Conservation (phyloP, 2,329 filamentous ascomycete genomes). For the Endothia cerciana region DNA sequence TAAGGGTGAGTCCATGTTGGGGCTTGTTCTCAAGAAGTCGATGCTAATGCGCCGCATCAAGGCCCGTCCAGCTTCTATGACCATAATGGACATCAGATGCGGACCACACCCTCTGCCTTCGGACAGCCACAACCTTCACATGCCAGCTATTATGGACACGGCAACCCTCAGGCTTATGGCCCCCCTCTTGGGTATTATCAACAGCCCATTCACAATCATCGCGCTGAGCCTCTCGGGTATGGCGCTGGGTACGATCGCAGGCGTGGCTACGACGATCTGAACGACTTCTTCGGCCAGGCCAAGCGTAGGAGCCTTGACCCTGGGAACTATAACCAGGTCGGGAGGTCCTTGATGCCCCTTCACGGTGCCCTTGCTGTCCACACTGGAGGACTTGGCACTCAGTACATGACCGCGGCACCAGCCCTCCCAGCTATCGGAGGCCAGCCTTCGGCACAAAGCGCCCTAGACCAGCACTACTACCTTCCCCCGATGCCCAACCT, state of each 20-base stretch:
- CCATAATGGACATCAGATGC: constrained; percentile 63
- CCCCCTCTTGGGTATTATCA: constrained; percentile 75
- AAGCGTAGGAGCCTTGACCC: constrained; percentile 93
- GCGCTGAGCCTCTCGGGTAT: constrained; percentile 67
- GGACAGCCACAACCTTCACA: constrained; percentile 56
- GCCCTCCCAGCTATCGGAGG: constrained; percentile 60
- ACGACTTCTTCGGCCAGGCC: constrained; percentile 91
- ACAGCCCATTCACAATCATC: constrained; percentile 54
- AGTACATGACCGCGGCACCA: constrained; percentile 55
- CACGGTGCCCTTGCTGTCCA: constrained; percentile 72
- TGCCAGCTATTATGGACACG: constrained; percentile 63
- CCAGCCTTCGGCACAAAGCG: constrained; percentile 57
- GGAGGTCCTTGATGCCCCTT: constrained; percentile 82
- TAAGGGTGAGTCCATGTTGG: constrained; percentile 49
- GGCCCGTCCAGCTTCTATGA: constrained; percentile 65
- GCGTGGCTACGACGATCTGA: constrained; percentile 83
- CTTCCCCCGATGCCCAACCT: constrained; percentile 85
- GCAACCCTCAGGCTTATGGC: constrained; percentile 49
- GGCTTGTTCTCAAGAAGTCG: constrained; percentile 29
- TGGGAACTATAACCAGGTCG: constrained; percentile 86
- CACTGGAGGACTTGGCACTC: constrained; percentile 54
- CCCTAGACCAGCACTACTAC: constrained; percentile 80
- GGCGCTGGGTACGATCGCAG: constrained; percentile 70
- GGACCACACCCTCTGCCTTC: constrained; percentile 58
- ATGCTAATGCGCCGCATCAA: constrained; percentile 49